Evolutionary conservation across 306 rosid genomes (phyloP).

Genomic region (Ceratonia siliqua): DNA sequence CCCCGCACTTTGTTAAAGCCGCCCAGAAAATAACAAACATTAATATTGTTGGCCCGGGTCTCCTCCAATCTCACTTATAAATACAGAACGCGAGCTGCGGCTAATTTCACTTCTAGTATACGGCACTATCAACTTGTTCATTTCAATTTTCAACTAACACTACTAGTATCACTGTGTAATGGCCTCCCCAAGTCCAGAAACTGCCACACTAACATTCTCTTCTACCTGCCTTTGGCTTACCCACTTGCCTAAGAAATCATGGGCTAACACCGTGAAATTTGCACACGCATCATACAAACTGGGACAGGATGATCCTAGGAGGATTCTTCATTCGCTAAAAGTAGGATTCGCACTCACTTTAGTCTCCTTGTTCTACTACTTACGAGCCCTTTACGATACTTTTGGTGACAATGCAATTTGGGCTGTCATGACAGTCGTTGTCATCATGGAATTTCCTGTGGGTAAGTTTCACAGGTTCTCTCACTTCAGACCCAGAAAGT

Average conservation of each 20-base stretch:
- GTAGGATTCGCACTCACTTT: constrained; percentile 37
- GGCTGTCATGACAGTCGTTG: too few relatives aligned
- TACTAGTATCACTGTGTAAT: too few relatives aligned
- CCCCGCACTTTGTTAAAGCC: too few relatives aligned
- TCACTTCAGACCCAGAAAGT: not conserved
- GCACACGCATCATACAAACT: constrained; percentile 21
- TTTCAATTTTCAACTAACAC: too few relatives aligned
- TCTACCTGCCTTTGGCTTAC: not conserved
- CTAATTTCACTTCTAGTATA: too few relatives aligned
- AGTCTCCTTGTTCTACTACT: constrained; percentile 27
- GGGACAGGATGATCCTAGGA: constrained; percentile 39
- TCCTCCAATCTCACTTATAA: too few relatives aligned
- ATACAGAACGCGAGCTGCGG: too few relatives aligned
- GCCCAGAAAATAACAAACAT: too few relatives aligned
- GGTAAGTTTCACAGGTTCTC: too few relatives aligned
- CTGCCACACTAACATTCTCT: not conserved
- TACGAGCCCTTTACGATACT: constrained; percentile 25
- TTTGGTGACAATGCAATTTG: constrained; percentile 4
- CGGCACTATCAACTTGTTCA: too few relatives aligned
- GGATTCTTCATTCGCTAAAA: constrained; percentile 35
- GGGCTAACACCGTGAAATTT: not conserved
- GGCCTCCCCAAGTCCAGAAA: not conserved
- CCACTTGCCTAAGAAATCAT: not conserved
- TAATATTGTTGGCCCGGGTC: too few relatives aligned
- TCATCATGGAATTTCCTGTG: too few relatives aligned